These are phyloP conservation scores for Glarea lozoyensis DNA, from an alignment of 495 filamentous ascomycete genomes.

Conservation along the genomic window DNA sequence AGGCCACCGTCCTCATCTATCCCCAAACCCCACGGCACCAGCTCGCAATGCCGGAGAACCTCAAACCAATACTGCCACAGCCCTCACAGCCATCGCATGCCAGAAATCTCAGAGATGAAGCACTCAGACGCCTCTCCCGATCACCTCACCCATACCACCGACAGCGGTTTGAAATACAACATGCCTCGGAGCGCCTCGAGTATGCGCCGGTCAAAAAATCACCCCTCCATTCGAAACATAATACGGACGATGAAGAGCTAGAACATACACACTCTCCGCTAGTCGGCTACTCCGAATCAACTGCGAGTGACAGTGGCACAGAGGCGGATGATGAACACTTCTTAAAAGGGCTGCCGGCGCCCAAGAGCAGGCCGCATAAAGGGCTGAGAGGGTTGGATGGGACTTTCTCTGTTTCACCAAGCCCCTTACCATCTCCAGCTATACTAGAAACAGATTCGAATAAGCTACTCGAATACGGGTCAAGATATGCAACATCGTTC, in stretches of 20 bases:
- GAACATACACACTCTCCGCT: background rate
- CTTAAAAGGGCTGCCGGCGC: conserved; percentile 72
- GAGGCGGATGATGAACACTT: conserved; percentile 86
- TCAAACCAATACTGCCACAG: conserved; percentile 1
- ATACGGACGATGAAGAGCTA: conserved; percentile 14
- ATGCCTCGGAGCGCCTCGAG: conserved; percentile 26
- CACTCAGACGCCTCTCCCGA: conserved; percentile 49
- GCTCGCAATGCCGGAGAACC: conserved; percentile 18
- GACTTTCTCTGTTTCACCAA: conserved; percentile 36
- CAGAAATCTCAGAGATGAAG: conserved; percentile 18
- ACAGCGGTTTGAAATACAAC: conserved; percentile 39
- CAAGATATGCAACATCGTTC: background rate
- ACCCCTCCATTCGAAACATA: conserved; percentile 6
- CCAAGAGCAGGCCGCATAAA: conserved; percentile 60
- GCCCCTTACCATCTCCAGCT: conserved; percentile 51
- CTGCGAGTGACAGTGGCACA: conserved; percentile 77
- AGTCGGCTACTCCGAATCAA: conserved; percentile 24
- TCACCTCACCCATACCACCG: conserved; percentile 73
- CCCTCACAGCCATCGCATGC: conserved; percentile 11
- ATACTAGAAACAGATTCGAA: conserved; percentile 37
- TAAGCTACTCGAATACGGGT: conserved; percentile 1
- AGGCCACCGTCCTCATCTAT: background rate
- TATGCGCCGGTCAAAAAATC: conserved; percentile 5
- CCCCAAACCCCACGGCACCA: conserved; percentile 1
- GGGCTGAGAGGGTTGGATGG: conserved; percentile 53